Base-by-base conservation (phyloP, 352 stramenopile genomes). In the Globisporangium megalacanthum region DNA sequence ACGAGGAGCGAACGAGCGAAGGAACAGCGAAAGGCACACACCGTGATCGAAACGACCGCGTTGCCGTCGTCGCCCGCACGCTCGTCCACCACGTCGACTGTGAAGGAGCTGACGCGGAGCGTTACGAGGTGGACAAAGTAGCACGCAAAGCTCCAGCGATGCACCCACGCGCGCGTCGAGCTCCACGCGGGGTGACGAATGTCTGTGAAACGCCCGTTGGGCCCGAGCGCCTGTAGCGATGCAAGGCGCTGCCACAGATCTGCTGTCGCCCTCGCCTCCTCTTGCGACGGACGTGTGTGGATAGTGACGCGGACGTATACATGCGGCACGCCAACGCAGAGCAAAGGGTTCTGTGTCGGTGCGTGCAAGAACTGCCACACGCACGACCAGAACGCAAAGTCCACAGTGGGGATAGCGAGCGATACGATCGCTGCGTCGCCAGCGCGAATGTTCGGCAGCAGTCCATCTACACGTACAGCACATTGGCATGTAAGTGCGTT, bases 301-400 rank as follows among this genome's bases (percentile, higher is more conserved):
- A 57, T 47, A 3, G 61, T 54, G 17, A 87, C 54, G 15, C 75
- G 11, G 2, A 88, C 9, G 25, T 77, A 68, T 2, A 88, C 55
- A 13, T 36, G 52, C n/a, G 62, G 46, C 2, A 88, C 46, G 13
- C 76, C 66, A 35, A 92, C 41, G 13, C 56, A 61, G 8, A 86
- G 15, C 4, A 92, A 60, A 9, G 71, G 72, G 19, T 68, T 58
- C 62, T 68, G 66, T 6, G 67, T 71, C 6, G 75, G 77, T 10
- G 77, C 57, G 10, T 60, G 66, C 10, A 88, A n/a, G 45, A 89
- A 89, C 20, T 49, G 55, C 72, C 69, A 77, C 25, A 88, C 42
- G 9, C 77, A 64, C 10, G 61, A 54, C 80, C 81, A 90, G 47
- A 91, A 60, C 19, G 64, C 71, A 33, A 93, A 61, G n/a, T 70